Percentiles rank a stretch among this genome's conserved stretches.
Conservation (phyloP, 192 early-diverging fungal genomes). For the Chytriomyces confervae region DNA sequence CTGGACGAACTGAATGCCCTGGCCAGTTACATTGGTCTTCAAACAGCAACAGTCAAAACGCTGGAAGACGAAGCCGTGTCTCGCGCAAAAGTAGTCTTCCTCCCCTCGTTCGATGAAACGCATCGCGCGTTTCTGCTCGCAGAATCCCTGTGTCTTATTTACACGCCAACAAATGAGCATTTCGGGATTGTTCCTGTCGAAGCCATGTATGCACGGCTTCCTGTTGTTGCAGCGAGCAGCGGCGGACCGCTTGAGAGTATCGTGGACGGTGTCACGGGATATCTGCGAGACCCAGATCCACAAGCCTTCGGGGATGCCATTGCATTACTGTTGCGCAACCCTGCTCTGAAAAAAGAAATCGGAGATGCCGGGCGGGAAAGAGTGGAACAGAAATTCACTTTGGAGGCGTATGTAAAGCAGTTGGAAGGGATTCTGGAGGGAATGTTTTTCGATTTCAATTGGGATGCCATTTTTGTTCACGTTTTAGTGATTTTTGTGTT, state of each 20-base stretch:
- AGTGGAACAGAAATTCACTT: constrained; percentile 67
- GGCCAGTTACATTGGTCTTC: constrained; percentile 55
- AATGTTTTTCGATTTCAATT: constrained; percentile 21
- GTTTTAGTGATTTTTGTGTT: not conserved
- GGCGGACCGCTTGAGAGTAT: constrained; percentile 90
- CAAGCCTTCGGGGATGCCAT: constrained; percentile 73
- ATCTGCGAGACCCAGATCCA: constrained; percentile 66
- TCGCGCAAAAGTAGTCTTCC: constrained; percentile 72
- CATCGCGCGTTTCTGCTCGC: constrained; percentile 78
- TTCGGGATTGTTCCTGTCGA: constrained; percentile 98
- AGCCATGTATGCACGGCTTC: constrained; percentile 87
- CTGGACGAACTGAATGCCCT: constrained; percentile 71
- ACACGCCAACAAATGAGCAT: constrained; percentile 94
- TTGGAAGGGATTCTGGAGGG: constrained; percentile 67
- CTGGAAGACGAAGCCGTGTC: constrained; percentile 23
- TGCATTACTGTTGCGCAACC: constrained; percentile 50
- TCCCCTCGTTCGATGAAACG: constrained; percentile 85
- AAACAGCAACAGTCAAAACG: constrained; percentile 50
- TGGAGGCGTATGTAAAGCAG: constrained; percentile 69
- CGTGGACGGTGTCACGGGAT: constrained; percentile 74
- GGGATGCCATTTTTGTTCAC: constrained; percentile 27
- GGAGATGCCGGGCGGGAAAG: constrained; percentile 68
- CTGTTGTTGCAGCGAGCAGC: constrained; percentile 85
- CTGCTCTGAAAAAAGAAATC: constrained; percentile 54
- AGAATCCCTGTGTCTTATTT: constrained; percentile 69